Evolutionary conservation across 1,139 yeast species (phyloP).

Genomic region (Eremothecium gossypii): DNA sequence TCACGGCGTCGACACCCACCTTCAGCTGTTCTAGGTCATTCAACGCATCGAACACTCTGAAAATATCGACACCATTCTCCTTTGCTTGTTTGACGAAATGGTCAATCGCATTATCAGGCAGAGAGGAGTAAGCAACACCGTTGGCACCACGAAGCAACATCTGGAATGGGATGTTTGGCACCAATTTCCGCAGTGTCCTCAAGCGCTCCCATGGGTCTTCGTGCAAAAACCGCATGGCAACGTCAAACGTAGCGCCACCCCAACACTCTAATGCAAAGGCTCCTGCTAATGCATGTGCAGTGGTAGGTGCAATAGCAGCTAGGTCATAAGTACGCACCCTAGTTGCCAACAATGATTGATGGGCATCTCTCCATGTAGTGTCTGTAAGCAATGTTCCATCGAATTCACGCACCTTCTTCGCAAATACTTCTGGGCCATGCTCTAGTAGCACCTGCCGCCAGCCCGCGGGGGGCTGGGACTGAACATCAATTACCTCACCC

Average conservation of each 20-base stretch:
- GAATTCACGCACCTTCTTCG: constrained; percentile 73
- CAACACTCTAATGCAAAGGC: constrained; percentile 97
- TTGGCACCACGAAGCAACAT: constrained; percentile 98
- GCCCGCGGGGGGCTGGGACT: constrained; percentile 57
- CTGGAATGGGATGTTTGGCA: constrained; percentile 98
- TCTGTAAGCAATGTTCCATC: constrained; percentile 91
- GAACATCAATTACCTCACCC: constrained; percentile 49
- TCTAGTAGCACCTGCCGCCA: constrained; percentile 85
- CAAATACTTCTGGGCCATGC: constrained; percentile 84
- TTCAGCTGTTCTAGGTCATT: constrained; percentile 92
- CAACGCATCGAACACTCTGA: constrained; percentile 95
- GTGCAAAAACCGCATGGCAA: constrained; percentile 93
- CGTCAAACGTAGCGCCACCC: constrained; percentile 99
- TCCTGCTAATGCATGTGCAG: constrained; percentile 82
- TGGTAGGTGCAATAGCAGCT: constrained; percentile 83
- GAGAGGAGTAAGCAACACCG: constrained; percentile 95
- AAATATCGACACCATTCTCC: constrained; percentile 92
- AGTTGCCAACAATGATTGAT: constrained; percentile 95
- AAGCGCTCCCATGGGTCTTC: constrained; percentile 99
- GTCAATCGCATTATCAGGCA: constrained; percentile 97
- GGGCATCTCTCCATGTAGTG: constrained; percentile 99
- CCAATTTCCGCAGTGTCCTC: constrained; percentile 74
- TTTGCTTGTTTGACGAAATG: constrained; percentile 93
- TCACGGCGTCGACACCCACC: constrained; percentile 97
- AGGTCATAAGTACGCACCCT: constrained; percentile 93